A percentile compares a stretch with the other conserved stretches of the same genome.
Evolutionary conservation across 2,329 filamentous ascomycete species (phyloP).

Genomic region (Westerdykella aurantiaca): DNA sequence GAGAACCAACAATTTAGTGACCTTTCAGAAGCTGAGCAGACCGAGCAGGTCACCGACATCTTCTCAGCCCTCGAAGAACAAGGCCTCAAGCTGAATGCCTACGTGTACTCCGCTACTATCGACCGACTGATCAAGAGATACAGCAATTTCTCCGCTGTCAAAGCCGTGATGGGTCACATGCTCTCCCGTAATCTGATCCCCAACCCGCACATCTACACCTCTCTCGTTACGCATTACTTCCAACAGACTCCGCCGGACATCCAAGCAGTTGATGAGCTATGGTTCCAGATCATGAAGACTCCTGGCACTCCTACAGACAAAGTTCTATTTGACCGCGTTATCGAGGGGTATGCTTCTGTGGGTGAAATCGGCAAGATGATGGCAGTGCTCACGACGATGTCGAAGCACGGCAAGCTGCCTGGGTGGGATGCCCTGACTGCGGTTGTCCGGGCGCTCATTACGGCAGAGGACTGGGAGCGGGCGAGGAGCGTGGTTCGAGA

Average conservation of each 20-base stretch:
- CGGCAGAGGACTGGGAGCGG: conserved; percentile 31
- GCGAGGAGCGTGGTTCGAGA: conserved; percentile 35
- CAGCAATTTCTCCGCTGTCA: conserved; percentile 48
- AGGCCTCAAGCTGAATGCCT: conserved; percentile 55
- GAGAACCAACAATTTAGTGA: conserved; percentile 44
- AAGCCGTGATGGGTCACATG: conserved; percentile 60
- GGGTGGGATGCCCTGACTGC: conserved; percentile 38
- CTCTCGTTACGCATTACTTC: conserved; percentile 65
- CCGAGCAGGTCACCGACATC: conserved; percentile 47
- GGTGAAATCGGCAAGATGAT: conserved; percentile 47
- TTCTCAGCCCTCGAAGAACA: conserved; percentile 51
- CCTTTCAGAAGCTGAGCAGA: conserved; percentile 47
- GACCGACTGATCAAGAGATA: conserved; percentile 53
- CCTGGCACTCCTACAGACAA: conserved; percentile 42
- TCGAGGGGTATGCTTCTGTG: conserved; percentile 58
- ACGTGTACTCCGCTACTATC: conserved; percentile 65
- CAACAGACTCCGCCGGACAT: conserved; percentile 53
- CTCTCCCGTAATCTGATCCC: conserved; percentile 47
- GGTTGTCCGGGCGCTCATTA: conserved; percentile 36
- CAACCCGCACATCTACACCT: conserved; percentile 66
- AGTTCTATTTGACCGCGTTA: conserved; percentile 63
- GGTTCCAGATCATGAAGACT: conserved; percentile 41
- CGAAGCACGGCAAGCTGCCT: conserved; percentile 36
- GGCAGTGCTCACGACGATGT: conserved; percentile 38
- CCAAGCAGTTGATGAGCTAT: conserved; percentile 54